Evolutionary conservation across 163 green algal species (phyloP), one percentile per base, ranked within the genome.

Genomic region (Prototheca wickerhamii): DNA sequence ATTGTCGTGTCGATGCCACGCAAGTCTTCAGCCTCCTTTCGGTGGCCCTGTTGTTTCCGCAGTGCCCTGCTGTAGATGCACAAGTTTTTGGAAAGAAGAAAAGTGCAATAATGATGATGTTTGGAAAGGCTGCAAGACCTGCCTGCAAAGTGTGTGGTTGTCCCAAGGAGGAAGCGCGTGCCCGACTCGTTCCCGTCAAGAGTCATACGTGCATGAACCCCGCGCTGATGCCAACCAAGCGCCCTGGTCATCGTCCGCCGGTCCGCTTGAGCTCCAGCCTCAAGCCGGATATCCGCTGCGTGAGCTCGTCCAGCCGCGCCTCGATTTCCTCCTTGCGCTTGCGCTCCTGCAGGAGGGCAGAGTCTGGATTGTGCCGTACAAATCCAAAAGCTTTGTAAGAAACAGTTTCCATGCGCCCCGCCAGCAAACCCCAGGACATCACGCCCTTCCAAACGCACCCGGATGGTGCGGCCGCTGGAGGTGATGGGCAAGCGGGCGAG

Each of bases 201-300:
- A n/a, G n/a, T n/a, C n/a, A n/a, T n/a, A n/a, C n/a, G n/a, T n/a
- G n/a, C n/a, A n/a, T n/a, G n/a, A n/a, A n/a, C n/a, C n/a, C n/a
- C n/a, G n/a, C n/a, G n/a, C n/a, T n/a, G n/a, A n/a, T n/a, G n/a
- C n/a, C n/a, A n/a, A n/a, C n/a, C n/a, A n/a, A n/a, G n/a, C n/a
- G n/a, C 15, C 15, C 40, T 23, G 40, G 20, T 54, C 1, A 54
- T 6, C 46, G 46, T 12, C 46, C n/a, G 7, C 71, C 67, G 20
- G 74, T 46, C 10, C 64, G 58, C n/a, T 75, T 76, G 17, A 82
- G 70, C 34, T 76, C 61, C 67, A 82, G 58, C 5, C 70, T 64
- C 30, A 76, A 37, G 23, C 46, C 31, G 32, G 59, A 70, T 7
- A 52, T 46, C 33, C 74, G 60, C 20, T 37, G 42, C n/a, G 29